phyloP scores from a whole-genome alignment of 2,329 filamentous ascomycete genomes.

The Aspergillus proliferans region DNA sequence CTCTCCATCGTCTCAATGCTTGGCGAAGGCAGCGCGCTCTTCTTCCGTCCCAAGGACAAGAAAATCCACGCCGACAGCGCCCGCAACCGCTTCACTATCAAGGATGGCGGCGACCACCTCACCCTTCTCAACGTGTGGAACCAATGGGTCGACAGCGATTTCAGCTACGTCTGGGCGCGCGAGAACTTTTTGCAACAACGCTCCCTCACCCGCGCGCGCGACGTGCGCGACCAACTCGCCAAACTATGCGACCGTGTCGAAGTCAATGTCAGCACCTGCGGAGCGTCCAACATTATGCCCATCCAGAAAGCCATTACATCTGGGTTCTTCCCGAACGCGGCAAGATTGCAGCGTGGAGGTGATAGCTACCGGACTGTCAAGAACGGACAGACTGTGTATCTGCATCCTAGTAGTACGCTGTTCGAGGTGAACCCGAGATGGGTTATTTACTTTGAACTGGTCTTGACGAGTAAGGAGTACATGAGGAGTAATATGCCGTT shows the following conservation, averaged over 20 bases:
- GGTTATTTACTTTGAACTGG: conserved; percentile 79
- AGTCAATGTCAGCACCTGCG: conserved; percentile 62
- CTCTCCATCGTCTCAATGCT: conserved; percentile 93
- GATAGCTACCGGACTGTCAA: conserved; percentile 89
- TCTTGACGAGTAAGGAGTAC: conserved; percentile 92
- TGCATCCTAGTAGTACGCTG: conserved; percentile 83
- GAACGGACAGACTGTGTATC: conserved; percentile 77
- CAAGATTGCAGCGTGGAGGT: conserved; percentile 72
- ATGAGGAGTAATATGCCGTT: conserved; percentile 84
- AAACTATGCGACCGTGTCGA: conserved; percentile 93
- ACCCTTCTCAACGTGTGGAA: conserved; percentile 91
- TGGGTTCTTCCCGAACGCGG: conserved; percentile 92
- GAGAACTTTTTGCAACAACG: conserved; percentile 94
- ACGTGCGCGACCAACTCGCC: conserved; percentile 85
- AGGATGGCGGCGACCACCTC: conserved; percentile 84
- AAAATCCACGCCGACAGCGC: conserved; percentile 93
- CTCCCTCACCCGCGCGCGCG: conserved; percentile 77
- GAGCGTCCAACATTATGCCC: conserved; percentile 64
- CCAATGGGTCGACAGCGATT: conserved; percentile 90
- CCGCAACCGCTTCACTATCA: conserved; percentile 77
- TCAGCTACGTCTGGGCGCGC: conserved; percentile 75
- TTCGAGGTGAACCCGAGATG: conserved; percentile 76
- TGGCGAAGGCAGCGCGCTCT: conserved; percentile 77
- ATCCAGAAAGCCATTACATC: conserved; percentile 84
- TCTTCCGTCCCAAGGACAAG: conserved; percentile 95